phyloP scores from a whole-genome alignment of 2,329 filamentous ascomycete species.

The Ceratocystis papillata region DNA sequence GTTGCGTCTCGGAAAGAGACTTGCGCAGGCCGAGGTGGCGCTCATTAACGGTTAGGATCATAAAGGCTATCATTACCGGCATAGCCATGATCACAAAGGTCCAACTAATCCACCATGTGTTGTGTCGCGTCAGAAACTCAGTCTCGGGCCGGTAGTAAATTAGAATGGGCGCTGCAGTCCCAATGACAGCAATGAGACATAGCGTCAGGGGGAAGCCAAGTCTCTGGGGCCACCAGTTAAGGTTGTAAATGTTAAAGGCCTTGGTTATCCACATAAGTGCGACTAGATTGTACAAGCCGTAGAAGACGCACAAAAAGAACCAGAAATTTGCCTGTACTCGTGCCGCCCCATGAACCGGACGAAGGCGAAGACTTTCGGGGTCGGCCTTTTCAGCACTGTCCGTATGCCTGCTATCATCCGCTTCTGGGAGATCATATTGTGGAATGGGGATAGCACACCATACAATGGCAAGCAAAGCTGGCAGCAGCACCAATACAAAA shows the following conservation, averaged over 20 bases:
- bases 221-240: conserved; percentile 60
- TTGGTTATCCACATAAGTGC: conserved; percentile 62
- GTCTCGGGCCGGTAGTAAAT: conserved; percentile 46
- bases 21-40: conserved; percentile 51
- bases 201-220: conserved; percentile 56
- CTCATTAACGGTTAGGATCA: conserved; percentile 53
- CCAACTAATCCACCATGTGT: conserved; percentile 59
- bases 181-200: conserved; percentile 49
- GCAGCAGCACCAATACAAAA: conserved; percentile 49
- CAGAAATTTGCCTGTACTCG: conserved; percentile 58
- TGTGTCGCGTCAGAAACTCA: conserved; percentile 47
- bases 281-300: conserved; percentile 57
- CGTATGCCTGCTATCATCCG: conserved; percentile 28
- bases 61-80: conserved; percentile 54
- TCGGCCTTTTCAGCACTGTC: conserved; percentile 26
- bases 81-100: conserved; percentile 60
- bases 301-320: conserved; percentile 61
- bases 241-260: conserved; percentile 58
- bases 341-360: conserved; percentile 52
- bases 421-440: conserved; percentile 45
- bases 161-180: conserved; percentile 48
- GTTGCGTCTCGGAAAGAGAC: conserved; percentile 54
- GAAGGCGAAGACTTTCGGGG: conserved; percentile 27
- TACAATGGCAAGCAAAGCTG: conserved; percentile 47
- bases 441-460: conserved; percentile 59